phyloP scores from a whole-genome alignment of 1,284 basidiomycete genomes.

The Cutaneotrichosporon cavernicola region DNA sequence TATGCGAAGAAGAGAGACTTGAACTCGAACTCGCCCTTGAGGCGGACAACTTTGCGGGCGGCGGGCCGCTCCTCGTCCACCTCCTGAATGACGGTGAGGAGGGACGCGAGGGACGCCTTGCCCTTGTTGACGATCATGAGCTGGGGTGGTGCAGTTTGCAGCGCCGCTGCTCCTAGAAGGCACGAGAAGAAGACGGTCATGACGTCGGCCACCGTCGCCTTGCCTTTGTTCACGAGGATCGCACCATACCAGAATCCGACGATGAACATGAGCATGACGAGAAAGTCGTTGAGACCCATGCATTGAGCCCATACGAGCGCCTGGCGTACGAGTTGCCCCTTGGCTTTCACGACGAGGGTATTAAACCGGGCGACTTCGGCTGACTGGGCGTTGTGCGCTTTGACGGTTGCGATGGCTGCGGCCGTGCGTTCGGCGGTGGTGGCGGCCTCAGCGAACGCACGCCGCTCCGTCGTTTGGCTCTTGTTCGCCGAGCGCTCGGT shows the following conservation, averaged over 20 bases:
- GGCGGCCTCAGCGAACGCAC: conserved; percentile 67
- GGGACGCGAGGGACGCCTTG: conserved; percentile 74
- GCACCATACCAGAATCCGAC: conserved; percentile 96
- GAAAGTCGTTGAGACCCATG: conserved; percentile 68
- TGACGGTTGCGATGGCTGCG: conserved; percentile 82
- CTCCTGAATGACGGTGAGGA: conserved; percentile 62
- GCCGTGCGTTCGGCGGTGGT: conserved; percentile 77
- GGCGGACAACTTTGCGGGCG: conserved; percentile 39
- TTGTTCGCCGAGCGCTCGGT: conserved; percentile 66
- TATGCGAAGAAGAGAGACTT: conserved; percentile 78
- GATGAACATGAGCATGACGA: conserved; percentile 88
- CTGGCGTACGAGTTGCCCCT: conserved; percentile 55
- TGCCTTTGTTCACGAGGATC: conserved; percentile 74
- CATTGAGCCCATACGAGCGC: conserved; percentile 74
- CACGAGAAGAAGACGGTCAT: conserved; percentile 98
- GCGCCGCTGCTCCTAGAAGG: conserved; percentile 77
- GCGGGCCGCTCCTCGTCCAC: background rate
- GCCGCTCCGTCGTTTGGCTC: conserved; percentile 67
- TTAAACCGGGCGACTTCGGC: conserved; percentile 62
- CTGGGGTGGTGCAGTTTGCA: conserved; percentile 70
- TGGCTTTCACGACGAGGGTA: conserved; percentile 58
- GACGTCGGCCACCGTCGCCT: conserved; percentile 69
- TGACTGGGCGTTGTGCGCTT: conserved; percentile 83
- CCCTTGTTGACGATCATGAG: conserved; percentile 77
- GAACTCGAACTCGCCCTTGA: conserved; percentile 73